Evolutionary conservation across 2,329 filamentous ascomycete species (phyloP), one percentile per base, ranked within the genome.

Genomic region (Ceratocystis destructans): DNA sequence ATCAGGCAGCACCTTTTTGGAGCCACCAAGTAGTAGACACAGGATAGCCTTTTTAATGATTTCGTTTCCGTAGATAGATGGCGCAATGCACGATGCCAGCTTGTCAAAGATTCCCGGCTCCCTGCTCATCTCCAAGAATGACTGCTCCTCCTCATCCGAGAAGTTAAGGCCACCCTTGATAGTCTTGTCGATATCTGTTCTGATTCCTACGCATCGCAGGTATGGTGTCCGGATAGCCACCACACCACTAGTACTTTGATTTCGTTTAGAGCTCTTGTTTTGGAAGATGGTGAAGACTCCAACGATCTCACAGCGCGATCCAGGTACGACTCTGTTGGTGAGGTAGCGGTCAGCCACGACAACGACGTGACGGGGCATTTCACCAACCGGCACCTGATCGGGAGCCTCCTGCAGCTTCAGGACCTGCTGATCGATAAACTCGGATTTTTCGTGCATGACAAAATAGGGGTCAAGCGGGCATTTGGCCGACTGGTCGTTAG

Each of bases 281-380:
- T 96, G 90, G 76, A 96, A 99, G 73, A 97, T 97, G 37, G 93
- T 96, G 78, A 96, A 99, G 44, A 99, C 90, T 22, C 94, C 94
- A 84, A 94, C 97, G 20, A 99, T 83, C 2, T 91, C 96, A 75
- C 94, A 99, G 74, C 93, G 83, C 63, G 93, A 95, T 37, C 94
- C 94, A 5, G 94, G 94, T 2, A 99, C 92, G 2, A 99, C 94
- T 64, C 91, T 85, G 74, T 99, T 99, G 10, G 93, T 94, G 61
- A 99, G 80, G 73, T 97, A 96, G 64, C 94, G 84, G 73, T 99
- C 94, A n/a, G 94, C 94, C 0, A 92, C 96, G 69, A 99, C 89
- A 69, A 97, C 83, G 59, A 99, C 95, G 72, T 99, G 94, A 53
- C 94, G 83, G 2, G 94, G 94, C 62, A 99, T 79, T 76, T 99